Conservation (phyloP, 768 basidiomycete genomes). For the Mycena metata region DNA sequence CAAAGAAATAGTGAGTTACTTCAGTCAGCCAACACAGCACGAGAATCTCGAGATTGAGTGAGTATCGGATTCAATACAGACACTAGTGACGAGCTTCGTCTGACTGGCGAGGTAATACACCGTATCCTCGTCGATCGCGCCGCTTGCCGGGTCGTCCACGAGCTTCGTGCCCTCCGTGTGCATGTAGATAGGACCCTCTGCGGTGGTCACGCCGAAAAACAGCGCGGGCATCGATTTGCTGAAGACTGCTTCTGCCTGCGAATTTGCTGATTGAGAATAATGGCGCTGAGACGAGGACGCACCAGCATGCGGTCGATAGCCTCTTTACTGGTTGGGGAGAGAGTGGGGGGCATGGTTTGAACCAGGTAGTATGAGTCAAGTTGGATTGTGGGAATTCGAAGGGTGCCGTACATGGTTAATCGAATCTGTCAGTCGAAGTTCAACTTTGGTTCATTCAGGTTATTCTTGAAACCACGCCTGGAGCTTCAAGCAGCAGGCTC, state of each 20-base stretch:
- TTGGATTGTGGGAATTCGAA: too few relatives aligned
- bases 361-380: too few relatives aligned
- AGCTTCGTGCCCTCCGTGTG: conserved; percentile 11
- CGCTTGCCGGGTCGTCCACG: conserved; percentile 10
- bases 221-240: conserved; percentile 11
- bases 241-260: conserved; percentile 10
- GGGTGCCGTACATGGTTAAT: too few relatives aligned
- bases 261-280: not conserved
- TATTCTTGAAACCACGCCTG: too few relatives aligned
- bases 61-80: not conserved
- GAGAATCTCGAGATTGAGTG: too few relatives aligned
- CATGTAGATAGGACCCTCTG: conserved; percentile 18
- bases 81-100: conserved; percentile 27
- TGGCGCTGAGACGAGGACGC: not conserved
- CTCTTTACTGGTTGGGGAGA: not conserved
- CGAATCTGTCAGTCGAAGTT: too few relatives aligned
- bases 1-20: too few relatives aligned
- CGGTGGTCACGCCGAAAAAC: conserved; percentile 13
- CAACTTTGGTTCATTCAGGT: too few relatives aligned
- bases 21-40: too few relatives aligned
- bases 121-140: conserved; percentile 20
- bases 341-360: not conserved
- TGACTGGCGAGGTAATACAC: conserved; percentile 26
- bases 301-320: not conserved
- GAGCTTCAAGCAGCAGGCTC: too few relatives aligned